These are phyloP conservation scores for Triglochin maritima DNA, from an alignment of 106 monocot species.

Conservation along the genomic window DNA sequence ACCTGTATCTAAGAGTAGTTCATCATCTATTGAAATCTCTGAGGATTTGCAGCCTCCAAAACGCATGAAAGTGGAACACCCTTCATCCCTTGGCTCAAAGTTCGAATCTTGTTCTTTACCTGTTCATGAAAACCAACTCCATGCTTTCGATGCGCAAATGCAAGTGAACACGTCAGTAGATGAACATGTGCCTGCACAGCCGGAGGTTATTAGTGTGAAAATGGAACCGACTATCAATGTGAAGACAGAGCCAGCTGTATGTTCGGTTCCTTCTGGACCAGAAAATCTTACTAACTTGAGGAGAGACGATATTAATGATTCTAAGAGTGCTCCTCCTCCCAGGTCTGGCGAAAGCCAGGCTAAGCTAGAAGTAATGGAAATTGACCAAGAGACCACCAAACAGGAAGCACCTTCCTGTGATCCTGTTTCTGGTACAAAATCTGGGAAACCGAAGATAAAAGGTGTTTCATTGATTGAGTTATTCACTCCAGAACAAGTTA, in stretches of 20 bases:
- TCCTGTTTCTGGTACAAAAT: constrained; percentile 47
- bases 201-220: constrained; percentile 36
- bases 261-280: constrained; percentile 2
- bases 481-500: constrained; percentile 94
- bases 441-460: constrained; percentile 98
- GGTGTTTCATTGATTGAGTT: constrained; percentile 96
- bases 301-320: constrained; percentile 2
- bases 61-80: constrained; percentile 47
- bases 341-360: neutral
- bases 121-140: constrained; percentile 24
- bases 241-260: constrained; percentile 5
- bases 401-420: constrained; percentile 45
- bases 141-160: constrained; percentile 19
- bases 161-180: constrained; percentile 18
- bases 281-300: constrained; percentile 5
- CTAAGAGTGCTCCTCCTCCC: constrained; percentile 8
- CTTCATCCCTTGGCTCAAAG: constrained; percentile 22
- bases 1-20: constrained; percentile 14
- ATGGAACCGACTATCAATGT: constrained; percentile 8
- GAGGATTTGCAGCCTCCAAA: constrained; percentile 44
- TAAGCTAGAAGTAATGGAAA: constrained; percentile 31
- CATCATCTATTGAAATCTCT: constrained; percentile 29
- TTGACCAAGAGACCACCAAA: constrained; percentile 45
- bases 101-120: constrained; percentile 33
- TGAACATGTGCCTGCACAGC: constrained; percentile 14